Evolutionary conservation across 768 basidiomycete species (phyloP), one percentile per base, ranked within the genome.

Genomic region (Phanerochaete sordida): DNA sequence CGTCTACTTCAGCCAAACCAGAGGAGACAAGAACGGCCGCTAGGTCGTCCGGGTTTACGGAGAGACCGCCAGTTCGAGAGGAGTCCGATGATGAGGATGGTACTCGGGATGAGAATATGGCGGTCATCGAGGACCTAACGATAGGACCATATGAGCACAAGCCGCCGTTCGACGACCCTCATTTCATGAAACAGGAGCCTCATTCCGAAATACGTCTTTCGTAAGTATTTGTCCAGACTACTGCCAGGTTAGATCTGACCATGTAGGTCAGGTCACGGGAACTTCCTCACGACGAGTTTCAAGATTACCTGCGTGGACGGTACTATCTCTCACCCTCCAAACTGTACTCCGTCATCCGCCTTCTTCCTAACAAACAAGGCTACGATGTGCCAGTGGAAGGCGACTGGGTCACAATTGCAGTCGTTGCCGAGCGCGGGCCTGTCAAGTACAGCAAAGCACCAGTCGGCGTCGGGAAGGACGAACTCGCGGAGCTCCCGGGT

Each of bases 381-480:
- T 96, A 94, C 71, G 95, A 98, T 47, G 84, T 99, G 0, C 95
- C 96, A 11, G 87, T 98, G 1, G 83, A 84, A 6, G 91, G 91
- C 2, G 97, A 98, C 72, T 98, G 93, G 91, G 82, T 98, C 44
- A 95, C 95, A 6, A 92, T 99, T 49, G 96, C 93, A 1, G 95
- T 98, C 4, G 86, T 99, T 15, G 96, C 95, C 1, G 93, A 96
- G 71, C 84, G 94, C 23, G 88, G 93, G 2, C 88, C 87, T 7
- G 77, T 95, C 69, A 86, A 83, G 63, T 82, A 86, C 65, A 91
- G 81, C 49, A 83, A 81, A 59, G 86, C 88, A 30, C 89, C 88
- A 51, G 84, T 88, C 21, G 72, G 69, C 39, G 70, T 80, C 13
- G 70, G 82, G 7, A 75, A 72, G 28, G 69, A 68, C 39, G 69